These are phyloP conservation scores for Taiozyma sp. DNA, from an alignment of 1,139 yeast genomes.

Conservation along the genomic window DNA sequence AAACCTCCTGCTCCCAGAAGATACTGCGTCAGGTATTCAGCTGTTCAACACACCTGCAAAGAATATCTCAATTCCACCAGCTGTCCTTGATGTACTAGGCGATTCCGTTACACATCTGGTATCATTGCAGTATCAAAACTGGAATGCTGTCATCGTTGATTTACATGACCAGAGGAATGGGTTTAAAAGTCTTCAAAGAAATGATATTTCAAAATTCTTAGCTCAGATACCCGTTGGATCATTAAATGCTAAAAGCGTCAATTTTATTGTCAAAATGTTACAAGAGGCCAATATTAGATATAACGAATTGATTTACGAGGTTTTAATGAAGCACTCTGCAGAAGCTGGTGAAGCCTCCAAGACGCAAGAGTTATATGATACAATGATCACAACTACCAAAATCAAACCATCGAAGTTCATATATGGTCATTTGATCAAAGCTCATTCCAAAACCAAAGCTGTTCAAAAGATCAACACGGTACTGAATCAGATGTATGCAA, in stretches of 20 bases:
- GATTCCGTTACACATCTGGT: constrained; percentile 42
- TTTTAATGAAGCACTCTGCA: constrained; percentile 39
- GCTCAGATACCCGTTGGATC: constrained; percentile 38
- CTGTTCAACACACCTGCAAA: constrained; percentile 22
- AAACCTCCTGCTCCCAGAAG: not conserved
- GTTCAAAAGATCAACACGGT: constrained; percentile 34
- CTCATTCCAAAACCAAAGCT: constrained; percentile 24
- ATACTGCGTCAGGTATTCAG: not conserved
- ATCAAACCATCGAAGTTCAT: constrained; percentile 34
- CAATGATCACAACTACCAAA: constrained; percentile 26
- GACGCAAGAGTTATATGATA: constrained; percentile 29
- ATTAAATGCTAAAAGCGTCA: constrained; percentile 32
- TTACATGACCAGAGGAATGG: constrained; percentile 36
- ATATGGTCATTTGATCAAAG: constrained; percentile 40
- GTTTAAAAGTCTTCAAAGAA: constrained; percentile 31
- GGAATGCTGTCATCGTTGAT: constrained; percentile 48
- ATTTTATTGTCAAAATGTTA: constrained; percentile 32
- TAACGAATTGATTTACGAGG: constrained; percentile 35
- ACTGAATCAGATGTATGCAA: constrained; percentile 29
- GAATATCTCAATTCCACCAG: constrained; percentile 35
- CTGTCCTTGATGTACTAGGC: constrained; percentile 40
- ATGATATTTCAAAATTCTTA: constrained; percentile 39
- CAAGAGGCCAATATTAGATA: constrained; percentile 31
- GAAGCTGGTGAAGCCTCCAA: constrained; percentile 11
- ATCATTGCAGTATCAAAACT: constrained; percentile 41